These are phyloP conservation scores for Tritrichomonas foetus DNA, from an alignment of 208 protist genomes.

Conservation along the genomic window DNA sequence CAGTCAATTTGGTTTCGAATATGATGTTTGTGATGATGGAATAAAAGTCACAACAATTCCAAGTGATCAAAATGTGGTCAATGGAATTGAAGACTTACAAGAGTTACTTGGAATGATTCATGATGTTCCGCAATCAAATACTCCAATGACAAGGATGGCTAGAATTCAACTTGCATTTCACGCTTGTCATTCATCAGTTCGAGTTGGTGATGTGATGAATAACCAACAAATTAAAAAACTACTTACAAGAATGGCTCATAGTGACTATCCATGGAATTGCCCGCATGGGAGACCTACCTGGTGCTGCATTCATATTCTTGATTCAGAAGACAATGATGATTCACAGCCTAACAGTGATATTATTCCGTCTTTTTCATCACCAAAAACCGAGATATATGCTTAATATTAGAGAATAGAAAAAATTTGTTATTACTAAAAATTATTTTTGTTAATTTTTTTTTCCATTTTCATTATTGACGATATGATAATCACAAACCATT, in stretches of 20 bases:
- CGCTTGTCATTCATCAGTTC: not conserved
- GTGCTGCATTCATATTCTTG: not conserved
- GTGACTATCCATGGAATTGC: conserved; percentile 16
- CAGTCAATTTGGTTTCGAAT: conserved; percentile 23
- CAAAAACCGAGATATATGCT: too few relatives aligned
- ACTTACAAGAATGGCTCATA: not conserved
- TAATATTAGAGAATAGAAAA: too few relatives aligned
- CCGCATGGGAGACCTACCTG: conserved; percentile 32
- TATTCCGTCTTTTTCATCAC: too few relatives aligned
- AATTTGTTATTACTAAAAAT: too few relatives aligned
- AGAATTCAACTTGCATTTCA: not conserved
- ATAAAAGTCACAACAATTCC: not conserved
- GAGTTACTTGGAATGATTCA: not conserved
- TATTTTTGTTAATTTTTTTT: too few relatives aligned
- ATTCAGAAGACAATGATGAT: too few relatives aligned
- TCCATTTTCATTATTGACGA: too few relatives aligned
- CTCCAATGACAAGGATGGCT: not conserved
- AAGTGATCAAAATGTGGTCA: not conserved
- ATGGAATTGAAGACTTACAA: not conserved
- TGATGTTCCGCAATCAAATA: not conserved
- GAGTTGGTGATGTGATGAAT: conserved; percentile 16
- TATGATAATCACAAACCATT: too few relatives aligned
- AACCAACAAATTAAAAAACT: not conserved
- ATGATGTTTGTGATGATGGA: not conserved
- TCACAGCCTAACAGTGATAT: too few relatives aligned